Evolutionary conservation across 2,329 filamentous ascomycete species (phyloP).

Genomic region (Ophiobolus disseminans): DNA sequence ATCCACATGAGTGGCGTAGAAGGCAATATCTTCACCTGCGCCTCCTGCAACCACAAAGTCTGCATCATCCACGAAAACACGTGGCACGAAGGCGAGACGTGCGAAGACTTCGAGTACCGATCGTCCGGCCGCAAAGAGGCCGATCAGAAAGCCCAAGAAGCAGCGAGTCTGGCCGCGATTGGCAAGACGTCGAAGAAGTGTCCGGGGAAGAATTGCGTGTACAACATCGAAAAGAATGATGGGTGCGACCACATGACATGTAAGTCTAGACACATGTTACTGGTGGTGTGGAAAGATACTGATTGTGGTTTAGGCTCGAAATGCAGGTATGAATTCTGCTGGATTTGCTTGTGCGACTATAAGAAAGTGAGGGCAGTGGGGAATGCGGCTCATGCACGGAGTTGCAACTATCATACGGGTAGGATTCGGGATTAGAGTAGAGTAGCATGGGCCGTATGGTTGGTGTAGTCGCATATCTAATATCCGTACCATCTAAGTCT

Average conservation of each 20-base stretch:
- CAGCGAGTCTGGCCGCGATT: conserved; percentile 37
- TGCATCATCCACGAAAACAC: conserved; percentile 46
- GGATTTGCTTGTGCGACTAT: conserved; percentile 45
- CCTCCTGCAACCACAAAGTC: conserved; percentile 44
- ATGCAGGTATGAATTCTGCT: conserved; percentile 53
- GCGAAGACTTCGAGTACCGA: conserved; percentile 48
- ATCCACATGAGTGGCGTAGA: conserved; percentile 57
- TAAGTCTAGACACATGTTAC: conserved; percentile 13
- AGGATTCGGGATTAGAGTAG: conserved; percentile 11
- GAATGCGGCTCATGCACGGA: conserved; percentile 27
- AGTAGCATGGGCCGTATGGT: not conserved
- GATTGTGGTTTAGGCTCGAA: conserved; percentile 29
- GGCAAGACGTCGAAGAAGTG: conserved; percentile 48
- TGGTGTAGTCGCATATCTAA: no score
- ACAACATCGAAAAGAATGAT: conserved; percentile 51
- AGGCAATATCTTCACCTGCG: conserved; percentile 56
- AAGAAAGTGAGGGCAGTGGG: conserved; percentile 23
- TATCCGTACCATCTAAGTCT: no score
- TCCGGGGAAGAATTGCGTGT: conserved; percentile 43
- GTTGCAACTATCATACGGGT: conserved; percentile 29
- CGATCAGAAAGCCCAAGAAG: conserved; percentile 34
- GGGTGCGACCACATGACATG: conserved; percentile 55
- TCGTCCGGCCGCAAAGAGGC: conserved; percentile 28
- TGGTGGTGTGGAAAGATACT: not conserved
- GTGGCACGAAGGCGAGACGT: conserved; percentile 54